Evolutionary conservation across 1,139 yeast genomes (phyloP).

Genomic region (Saccharomyces uvarum): DNA sequence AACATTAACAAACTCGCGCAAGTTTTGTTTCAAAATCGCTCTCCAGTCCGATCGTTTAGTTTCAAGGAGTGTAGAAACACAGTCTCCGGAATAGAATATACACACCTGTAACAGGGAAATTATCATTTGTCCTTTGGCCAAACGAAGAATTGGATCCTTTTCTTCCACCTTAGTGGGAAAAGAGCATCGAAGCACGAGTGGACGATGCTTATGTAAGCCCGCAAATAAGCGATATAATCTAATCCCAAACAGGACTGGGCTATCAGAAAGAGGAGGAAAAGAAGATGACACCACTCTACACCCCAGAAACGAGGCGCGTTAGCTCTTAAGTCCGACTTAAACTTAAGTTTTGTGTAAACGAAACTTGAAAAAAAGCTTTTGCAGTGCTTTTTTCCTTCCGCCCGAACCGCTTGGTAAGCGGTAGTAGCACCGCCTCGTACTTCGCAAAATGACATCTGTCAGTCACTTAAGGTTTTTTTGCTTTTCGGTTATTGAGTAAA

Average conservation of each 20-base stretch:
- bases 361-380: not conserved
- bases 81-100: not conserved
- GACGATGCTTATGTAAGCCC: not conserved
- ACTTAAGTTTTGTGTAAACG: not conserved
- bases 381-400: not conserved
- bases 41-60: not conserved
- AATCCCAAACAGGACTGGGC: not conserved
- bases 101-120: not conserved
- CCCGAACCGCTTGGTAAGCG: not conserved
- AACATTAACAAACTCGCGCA: not conserved
- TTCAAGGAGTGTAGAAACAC: not conserved
- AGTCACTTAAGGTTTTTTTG: not conserved
- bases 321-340: not conserved
- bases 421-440: not conserved
- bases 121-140: not conserved
- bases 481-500: not conserved
- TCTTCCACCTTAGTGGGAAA: not conserved
- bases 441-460: not conserved
- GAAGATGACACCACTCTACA: not conserved
- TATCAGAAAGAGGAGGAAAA: not conserved
- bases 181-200: not conserved
- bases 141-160: not conserved
- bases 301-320: not conserved
- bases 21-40: not conserved
- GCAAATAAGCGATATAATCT: not conserved